Base-by-base conservation (phyloP, 345 rosid species). In the Cardamine occulta region DNA sequence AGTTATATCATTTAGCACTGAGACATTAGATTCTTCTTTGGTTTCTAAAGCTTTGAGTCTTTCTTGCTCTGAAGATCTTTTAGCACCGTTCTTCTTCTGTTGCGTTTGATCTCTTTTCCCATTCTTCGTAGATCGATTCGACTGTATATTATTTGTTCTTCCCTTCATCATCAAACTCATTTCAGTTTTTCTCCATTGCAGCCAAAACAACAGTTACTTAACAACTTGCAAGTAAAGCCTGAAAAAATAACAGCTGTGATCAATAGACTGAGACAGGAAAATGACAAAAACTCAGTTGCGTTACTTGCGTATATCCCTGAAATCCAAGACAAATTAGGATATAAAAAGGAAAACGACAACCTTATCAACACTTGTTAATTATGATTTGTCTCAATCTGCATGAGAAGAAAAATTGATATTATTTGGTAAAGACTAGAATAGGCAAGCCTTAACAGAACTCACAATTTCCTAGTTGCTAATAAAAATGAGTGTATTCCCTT, bases 121-220 rank as follows among this genome's bases (percentile, higher is more conserved):
- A 40, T 80, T 67, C 72, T 80, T 87, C 8, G 68, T 84, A 31
- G 82, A 34, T 34, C 80, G 88, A 78, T 82, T 90, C 23, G 84
- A 61, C 75, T 78, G 89, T 11, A 65, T 73, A 81, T 29, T 70
- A 59, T 77, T 64, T 59, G 86, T 73, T 79, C 82, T 83, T 75
- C 78, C 89, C 86, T 82, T 89, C 76, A 77, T 71, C 67, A 48
- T 80, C 80, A 70, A 77, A 65, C 80, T 86, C 85, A 77, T 77
- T 44, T 75, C 53, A 34, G 8, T 2, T 24, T 24, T 14, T 26
- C 42, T 49, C 83, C 89, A 81, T 17, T 45, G 51, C 40, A 69
- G 49, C 28, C 34, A 69, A 44, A 52, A 31, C 42, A 54, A 47
- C 64, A 17, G 58, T 76, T 76, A 45, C 71, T 54, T 28, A 48